Conservation (phyloP, 495 filamentous ascomycete genomes). For the Neurospora tetrasperma region DNA sequence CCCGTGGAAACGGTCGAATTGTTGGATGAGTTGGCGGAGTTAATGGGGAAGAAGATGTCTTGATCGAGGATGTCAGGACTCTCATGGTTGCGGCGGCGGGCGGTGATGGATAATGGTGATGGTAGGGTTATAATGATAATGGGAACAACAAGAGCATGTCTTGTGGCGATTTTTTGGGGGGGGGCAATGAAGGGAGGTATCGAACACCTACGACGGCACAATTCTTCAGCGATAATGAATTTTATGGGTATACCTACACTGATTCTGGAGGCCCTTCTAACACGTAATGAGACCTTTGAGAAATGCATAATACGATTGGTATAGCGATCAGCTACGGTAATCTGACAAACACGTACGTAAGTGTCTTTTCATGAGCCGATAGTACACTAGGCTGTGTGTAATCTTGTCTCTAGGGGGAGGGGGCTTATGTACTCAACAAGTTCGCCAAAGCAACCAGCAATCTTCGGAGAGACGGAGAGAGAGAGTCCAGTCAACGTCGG, state of each 20-base stretch:
- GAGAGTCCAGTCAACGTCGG: not conserved
- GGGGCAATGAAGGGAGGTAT: not conserved
- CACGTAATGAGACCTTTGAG: not conserved
- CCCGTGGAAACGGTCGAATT: conserved; percentile 82
- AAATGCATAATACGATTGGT: not conserved
- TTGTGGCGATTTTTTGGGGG: not conserved
- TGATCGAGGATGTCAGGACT: not conserved
- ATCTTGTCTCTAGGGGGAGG: not conserved
- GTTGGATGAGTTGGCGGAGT: conserved; percentile 65
- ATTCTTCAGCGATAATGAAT: not conserved
- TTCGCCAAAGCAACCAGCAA: not conserved
- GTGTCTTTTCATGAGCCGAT: too few relatives aligned
- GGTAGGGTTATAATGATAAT: not conserved
- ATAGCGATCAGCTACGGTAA: not conserved
- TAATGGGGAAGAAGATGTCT: conserved; percentile 40
- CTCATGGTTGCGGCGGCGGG: not conserved
- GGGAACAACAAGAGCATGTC: not conserved
- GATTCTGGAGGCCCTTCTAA: not conserved
- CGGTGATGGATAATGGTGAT: not conserved
- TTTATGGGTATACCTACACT: not conserved
- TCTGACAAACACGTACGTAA: not conserved
- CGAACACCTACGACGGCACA: not conserved
- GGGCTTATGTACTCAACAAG: not conserved
- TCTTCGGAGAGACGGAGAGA: not conserved
- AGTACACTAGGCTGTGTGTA: not conserved